phyloP scores from a whole-genome alignment of 2,329 filamentous ascomycete species.

The Diaporthe aspalathi region DNA sequence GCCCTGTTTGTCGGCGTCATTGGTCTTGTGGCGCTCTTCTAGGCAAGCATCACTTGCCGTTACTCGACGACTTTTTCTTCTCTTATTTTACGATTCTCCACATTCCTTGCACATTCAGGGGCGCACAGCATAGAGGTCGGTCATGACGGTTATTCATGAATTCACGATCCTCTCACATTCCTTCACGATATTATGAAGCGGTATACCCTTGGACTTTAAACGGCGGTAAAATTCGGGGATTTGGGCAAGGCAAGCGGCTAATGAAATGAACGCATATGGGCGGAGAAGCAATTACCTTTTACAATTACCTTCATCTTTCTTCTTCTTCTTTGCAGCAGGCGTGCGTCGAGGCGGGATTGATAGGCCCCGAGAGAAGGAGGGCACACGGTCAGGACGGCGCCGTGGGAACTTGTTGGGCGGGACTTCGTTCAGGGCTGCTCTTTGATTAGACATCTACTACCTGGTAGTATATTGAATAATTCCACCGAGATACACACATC shows the following conservation, averaged over 20 bases:
- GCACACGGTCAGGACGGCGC: neutral
- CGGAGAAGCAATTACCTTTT: neutral
- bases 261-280: neutral
- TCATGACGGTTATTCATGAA: conserved; percentile 14
- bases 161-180: conserved; percentile 36
- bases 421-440: conserved; percentile 23
- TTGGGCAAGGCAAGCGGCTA: neutral
- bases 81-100: conserved; percentile 28
- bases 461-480: conserved; percentile 23
- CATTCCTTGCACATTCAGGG: conserved; percentile 18
- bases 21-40: conserved; percentile 53
- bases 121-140: conserved; percentile 31
- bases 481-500: conserved; percentile 30
- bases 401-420: neutral
- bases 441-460: conserved; percentile 11
- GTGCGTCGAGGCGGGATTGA: neutral
- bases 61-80: neutral
- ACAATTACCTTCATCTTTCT: neutral
- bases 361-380: neutral
- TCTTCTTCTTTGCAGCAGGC: neutral
- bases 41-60: conserved; percentile 22
- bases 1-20: conserved; percentile 54
- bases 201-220: conserved; percentile 28
- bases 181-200: conserved; percentile 29
- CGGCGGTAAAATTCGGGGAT: conserved; percentile 8